Conservation (phyloP, 345 rosid species). For the Geranium rotundifolium region DNA sequence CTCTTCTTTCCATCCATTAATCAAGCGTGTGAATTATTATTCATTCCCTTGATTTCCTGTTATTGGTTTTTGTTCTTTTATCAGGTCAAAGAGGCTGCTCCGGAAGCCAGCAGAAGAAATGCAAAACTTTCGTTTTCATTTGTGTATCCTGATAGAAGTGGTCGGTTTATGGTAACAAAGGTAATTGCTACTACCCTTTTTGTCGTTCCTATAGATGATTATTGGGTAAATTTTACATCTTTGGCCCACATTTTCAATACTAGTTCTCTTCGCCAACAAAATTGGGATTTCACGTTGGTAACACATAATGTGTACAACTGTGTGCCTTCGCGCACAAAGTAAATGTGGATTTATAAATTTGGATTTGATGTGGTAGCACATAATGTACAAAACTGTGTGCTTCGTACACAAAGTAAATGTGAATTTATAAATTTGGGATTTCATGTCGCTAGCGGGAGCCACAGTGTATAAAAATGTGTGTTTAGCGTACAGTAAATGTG, state of each 20-base stretch:
- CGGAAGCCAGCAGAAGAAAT: slow-evolving; percentile 82
- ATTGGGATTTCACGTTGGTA: background rate
- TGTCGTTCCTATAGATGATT: background rate
- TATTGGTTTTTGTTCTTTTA: background rate
- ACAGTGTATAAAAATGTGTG: no score
- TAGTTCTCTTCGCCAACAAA: background rate
- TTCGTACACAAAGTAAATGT: no score
- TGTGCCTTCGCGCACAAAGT: no score
- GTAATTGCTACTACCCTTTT: slow-evolving; percentile 14
- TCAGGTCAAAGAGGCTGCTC: slow-evolving; percentile 85
- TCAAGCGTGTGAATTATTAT: background rate
- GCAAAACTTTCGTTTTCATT: slow-evolving; percentile 89
- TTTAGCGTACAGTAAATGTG: no score
- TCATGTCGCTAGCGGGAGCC: no score
- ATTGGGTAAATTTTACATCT: background rate
- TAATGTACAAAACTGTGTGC: no score
- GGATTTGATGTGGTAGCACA: no score
- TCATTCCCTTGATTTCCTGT: background rate
- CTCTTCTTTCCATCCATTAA: background rate
- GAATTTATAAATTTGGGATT: no score
- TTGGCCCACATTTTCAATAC: background rate
- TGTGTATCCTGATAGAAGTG: slow-evolving; percentile 73
- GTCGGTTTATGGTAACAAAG: slow-evolving; percentile 67
- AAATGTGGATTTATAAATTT: no score
- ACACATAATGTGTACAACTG: background rate